These are phyloP conservation scores for Debaryomyces maramus DNA, from an alignment of 805 yeast species.

Conservation along the genomic window DNA sequence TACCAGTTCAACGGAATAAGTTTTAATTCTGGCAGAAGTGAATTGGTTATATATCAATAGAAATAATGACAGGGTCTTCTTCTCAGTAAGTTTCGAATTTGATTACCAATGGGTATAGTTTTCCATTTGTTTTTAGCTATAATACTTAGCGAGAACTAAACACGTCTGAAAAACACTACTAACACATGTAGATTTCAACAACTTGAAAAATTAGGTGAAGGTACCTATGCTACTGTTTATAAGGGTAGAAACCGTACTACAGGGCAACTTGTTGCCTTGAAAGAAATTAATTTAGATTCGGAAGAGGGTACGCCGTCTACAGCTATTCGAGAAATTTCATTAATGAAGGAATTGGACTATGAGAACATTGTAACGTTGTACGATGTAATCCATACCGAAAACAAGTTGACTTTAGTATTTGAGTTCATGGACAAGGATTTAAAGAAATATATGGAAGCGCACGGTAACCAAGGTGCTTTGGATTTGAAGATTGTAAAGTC, in stretches of 20 bases:
- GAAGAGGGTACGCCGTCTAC: slow-evolving; percentile 99
- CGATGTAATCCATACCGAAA: slow-evolving; percentile 96
- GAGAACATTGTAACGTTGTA: slow-evolving; percentile 89
- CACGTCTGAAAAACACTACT: neutral
- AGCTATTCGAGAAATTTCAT: slow-evolving; percentile 93
- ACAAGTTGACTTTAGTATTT: slow-evolving; percentile 89
- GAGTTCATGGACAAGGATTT: slow-evolving; percentile 92
- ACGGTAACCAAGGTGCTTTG: slow-evolving; percentile 74
- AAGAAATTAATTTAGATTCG: slow-evolving; percentile 90
- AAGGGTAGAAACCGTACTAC: slow-evolving; percentile 85
- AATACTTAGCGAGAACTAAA: no score
- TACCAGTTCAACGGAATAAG: neutral
- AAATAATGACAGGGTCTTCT: slow-evolving; percentile 42
- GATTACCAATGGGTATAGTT: no score
- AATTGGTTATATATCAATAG: neutral
- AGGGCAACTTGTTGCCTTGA: slow-evolving; percentile 89
- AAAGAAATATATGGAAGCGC: slow-evolving; percentile 89
- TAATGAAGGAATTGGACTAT: slow-evolving; percentile 91
- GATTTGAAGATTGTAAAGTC: slow-evolving; percentile 75
- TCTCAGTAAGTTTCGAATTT: slow-evolving; percentile 38
- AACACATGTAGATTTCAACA: slow-evolving; percentile 38
- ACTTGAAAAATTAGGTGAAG: slow-evolving; percentile 88
- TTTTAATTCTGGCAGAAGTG: neutral
- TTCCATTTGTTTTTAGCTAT: no score
- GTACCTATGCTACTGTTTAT: slow-evolving; percentile 98